These are phyloP conservation scores for Pyrrhoderma noxium DNA, from an alignment of 1,284 basidiomycete genomes.

Conservation along the genomic window DNA sequence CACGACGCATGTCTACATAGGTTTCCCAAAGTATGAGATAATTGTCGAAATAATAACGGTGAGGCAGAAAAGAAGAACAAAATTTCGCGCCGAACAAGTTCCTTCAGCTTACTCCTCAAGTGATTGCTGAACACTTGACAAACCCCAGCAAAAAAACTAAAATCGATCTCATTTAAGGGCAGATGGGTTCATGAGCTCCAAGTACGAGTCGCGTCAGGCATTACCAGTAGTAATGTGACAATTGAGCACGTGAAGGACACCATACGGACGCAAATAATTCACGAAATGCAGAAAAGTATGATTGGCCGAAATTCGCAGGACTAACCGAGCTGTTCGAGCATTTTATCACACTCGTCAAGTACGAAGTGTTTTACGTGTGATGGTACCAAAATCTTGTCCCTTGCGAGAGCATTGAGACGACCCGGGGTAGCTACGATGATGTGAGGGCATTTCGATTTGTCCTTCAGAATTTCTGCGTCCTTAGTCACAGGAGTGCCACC, in stretches of 20 bases:
- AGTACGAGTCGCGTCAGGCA: too few species aligned
- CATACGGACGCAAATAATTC: constrained; percentile 11
- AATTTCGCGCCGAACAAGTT: background rate
- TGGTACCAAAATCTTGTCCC: constrained; percentile 90
- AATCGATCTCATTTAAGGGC: too few species aligned
- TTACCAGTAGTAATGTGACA: background rate
- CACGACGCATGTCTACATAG: constrained; percentile 97
- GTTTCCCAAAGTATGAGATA: constrained; percentile 62
- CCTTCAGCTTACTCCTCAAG: too few species aligned
- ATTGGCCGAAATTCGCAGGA: constrained; percentile 60
- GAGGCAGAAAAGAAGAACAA: constrained; percentile 39
- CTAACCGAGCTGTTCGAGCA: constrained; percentile 99
- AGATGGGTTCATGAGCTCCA: too few species aligned
- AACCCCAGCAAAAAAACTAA: too few species aligned
- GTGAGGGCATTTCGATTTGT: constrained; percentile 98
- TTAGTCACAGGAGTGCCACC: constrained; percentile 94
- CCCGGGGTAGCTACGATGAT: constrained; percentile 98
- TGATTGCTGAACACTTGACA: too few species aligned
- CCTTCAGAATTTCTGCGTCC: constrained; percentile 90
- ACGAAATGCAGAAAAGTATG: constrained; percentile 23
- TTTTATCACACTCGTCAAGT: constrained; percentile 99
- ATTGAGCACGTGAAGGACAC: constrained; percentile 5
- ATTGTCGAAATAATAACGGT: constrained; percentile 38
- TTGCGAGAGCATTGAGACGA: constrained; percentile 84
- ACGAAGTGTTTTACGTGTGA: constrained; percentile 98